Base-by-base conservation (phyloP, 306 rosid genomes). In the Benincasa hispida region DNA sequence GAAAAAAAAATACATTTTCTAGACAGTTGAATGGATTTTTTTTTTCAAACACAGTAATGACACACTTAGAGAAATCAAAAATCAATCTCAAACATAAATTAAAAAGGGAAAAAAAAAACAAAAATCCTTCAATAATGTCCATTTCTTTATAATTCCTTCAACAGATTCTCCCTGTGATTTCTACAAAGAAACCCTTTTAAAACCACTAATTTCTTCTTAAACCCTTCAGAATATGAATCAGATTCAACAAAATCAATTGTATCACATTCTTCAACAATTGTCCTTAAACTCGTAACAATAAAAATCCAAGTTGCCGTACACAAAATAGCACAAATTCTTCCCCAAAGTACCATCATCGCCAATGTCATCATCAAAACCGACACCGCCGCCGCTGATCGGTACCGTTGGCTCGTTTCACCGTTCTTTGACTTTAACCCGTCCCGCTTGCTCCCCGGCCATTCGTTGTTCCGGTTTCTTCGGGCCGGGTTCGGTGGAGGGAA, bases 291-390 rank as follows among this genome's bases (percentile, higher is more conserved):
- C 1, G 69, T 22, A 1, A 37, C 39, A 1, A 58, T 5, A 18
- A 28, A 39, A 39, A 76, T 19, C 78, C 78, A 76, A 1, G 17
- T 8, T 8, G 78, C 68, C 37, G 78, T 76, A 8, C 69, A 57
- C 5, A 76, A 15, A 5, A 76, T 76, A 3, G 78, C 78, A 37
- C 68, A 76, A 0, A 76, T 3, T 76, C n/a, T 76, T 76, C 78
- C 78, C 78, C 78, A 76, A 19, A 58, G 4, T 11, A 76, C 13
- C 78, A 76, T 76, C 2, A 76, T 76, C 17, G 41, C 17, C 45
- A 76, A 37, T 4, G 55, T 76, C 14, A 76, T 24, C 5, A 76
- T 57, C 24, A 76, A 9, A 32, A 76, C 15, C 11, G 70, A 57
- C 35, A 76, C 24, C 19, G 41, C 78, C 21, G 25, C 15, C 10